Conservation (phyloP, 352 stramenopile species). For the Blastocystis sp. region DNA sequence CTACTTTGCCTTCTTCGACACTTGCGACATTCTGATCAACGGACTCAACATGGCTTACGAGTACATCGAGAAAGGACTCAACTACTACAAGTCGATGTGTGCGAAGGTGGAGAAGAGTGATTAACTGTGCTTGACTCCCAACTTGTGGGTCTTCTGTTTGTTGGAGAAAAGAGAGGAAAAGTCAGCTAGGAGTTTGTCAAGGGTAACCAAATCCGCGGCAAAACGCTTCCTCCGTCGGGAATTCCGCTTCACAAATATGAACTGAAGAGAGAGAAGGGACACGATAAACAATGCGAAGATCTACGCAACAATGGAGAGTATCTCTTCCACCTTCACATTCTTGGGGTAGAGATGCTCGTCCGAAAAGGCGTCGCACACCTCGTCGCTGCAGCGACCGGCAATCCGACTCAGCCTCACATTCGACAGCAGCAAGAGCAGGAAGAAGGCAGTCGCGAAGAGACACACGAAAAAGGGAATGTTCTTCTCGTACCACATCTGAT, state of each 20-base stretch:
- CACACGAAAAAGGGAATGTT: constrained; percentile 2
- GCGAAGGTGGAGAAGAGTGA: neutral
- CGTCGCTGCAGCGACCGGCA: neutral
- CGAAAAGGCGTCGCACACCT: neutral
- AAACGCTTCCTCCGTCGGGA: neutral
- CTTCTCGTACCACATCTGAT: neutral
- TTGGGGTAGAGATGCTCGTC: neutral
- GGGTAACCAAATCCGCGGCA: neutral
- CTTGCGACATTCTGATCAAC: constrained; percentile 8
- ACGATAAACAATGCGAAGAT: constrained; percentile 27
- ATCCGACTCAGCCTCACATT: neutral
- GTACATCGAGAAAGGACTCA: constrained; percentile 5
- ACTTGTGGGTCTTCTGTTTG: constrained; percentile 7
- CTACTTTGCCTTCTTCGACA: constrained; percentile 50
- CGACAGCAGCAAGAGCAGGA: neutral
- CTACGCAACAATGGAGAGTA: neutral
- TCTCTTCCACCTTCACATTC: neutral
- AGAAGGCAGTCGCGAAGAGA: constrained; percentile 2
- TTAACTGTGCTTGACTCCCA: constrained; percentile 23
- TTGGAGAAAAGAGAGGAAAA: neutral
- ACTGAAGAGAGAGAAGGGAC: neutral
- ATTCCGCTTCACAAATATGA: constrained; percentile 20
- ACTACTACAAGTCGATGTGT: neutral
- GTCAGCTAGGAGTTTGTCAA: neutral
- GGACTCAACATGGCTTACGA: neutral